These are phyloP conservation scores for Cenchrus purpureus DNA, from an alignment of 176 grass and related monocot genomes.

Conservation along the genomic window DNA sequence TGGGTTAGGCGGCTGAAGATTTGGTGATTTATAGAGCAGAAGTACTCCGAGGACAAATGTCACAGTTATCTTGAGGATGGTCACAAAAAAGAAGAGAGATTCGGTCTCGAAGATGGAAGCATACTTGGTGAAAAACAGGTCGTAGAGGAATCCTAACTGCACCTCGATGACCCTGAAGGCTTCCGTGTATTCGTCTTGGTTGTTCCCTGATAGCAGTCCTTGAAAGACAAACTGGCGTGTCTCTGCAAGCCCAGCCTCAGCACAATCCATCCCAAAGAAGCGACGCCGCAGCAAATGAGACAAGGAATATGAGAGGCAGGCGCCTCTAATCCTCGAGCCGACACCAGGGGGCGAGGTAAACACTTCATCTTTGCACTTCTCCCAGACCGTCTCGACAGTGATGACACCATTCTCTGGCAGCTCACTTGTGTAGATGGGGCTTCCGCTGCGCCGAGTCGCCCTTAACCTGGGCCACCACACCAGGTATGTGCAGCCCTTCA, in stretches of 20 bases:
- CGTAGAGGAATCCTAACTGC: slow-evolving; percentile 4
- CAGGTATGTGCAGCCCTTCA: neutral
- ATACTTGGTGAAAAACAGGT: neutral
- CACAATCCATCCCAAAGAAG: neutral
- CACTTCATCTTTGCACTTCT: neutral
- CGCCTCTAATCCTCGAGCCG: neutral
- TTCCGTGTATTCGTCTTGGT: neutral
- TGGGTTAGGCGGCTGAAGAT: neutral
- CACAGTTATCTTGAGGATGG: neutral
- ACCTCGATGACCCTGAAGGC: neutral
- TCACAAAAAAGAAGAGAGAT: neutral
- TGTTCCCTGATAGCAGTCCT: neutral
- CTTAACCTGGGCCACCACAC: neutral
- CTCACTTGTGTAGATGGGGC: too few relatives aligned
- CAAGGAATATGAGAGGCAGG: neutral
- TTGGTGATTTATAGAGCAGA: neutral
- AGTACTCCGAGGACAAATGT: neutral
- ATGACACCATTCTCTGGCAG: neutral
- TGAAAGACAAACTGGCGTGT: neutral
- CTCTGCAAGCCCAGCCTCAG: neutral
- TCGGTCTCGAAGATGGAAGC: neutral
- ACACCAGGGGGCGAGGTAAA: too few relatives aligned
- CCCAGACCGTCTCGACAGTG: neutral
- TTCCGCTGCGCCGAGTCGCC: too few relatives aligned
- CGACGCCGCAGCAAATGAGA: neutral